Conservation (phyloP, 129 eudicot species). For the Centaurea solstitialis region DNA sequence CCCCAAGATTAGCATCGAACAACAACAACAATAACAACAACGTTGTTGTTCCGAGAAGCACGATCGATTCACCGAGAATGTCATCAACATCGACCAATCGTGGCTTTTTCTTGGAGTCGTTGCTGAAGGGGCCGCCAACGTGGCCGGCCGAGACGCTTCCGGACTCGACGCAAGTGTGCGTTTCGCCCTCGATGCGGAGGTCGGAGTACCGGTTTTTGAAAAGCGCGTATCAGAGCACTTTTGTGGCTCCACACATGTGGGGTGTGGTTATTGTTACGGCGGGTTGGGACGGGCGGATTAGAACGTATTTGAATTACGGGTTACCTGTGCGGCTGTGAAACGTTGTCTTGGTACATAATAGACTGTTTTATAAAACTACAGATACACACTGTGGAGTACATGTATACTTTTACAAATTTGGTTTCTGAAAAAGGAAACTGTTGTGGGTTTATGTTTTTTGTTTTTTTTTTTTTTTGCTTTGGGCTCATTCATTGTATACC, state of each 20-base stretch:
- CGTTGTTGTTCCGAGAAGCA: constrained; percentile 27
- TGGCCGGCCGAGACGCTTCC: constrained; percentile 75
- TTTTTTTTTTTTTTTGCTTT: constrained; percentile 5
- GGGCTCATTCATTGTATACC: constrained; percentile 14
- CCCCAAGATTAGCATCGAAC: constrained; percentile 25
- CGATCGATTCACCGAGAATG: constrained; percentile 39
- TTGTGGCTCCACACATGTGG: constrained; percentile 73
- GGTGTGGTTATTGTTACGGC: constrained; percentile 88
- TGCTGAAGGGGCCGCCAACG: constrained; percentile 58
- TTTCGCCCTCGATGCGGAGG: constrained; percentile 44
- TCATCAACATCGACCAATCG: constrained; percentile 47
- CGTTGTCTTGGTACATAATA: constrained; percentile 11
- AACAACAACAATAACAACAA: constrained; percentile 14
- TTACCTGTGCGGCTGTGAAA: constrained; percentile 61
- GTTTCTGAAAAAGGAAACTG: constrained; percentile 19
- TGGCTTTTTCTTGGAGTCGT: constrained; percentile 58
- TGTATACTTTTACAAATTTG: constrained; percentile 9
- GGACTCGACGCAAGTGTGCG: constrained; percentile 33
- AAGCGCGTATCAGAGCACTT: constrained; percentile 59
- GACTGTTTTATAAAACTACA: constrained; percentile 8
- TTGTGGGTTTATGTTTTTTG: neutral
- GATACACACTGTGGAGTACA: constrained; percentile 13
- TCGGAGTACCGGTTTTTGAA: constrained; percentile 69
- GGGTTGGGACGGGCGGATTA: constrained; percentile 87
- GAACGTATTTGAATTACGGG: constrained; percentile 80